These are phyloP conservation scores for Xylariaceae sp. DNA, from an alignment of 2,329 filamentous ascomycete genomes.

Conservation along the genomic window DNA sequence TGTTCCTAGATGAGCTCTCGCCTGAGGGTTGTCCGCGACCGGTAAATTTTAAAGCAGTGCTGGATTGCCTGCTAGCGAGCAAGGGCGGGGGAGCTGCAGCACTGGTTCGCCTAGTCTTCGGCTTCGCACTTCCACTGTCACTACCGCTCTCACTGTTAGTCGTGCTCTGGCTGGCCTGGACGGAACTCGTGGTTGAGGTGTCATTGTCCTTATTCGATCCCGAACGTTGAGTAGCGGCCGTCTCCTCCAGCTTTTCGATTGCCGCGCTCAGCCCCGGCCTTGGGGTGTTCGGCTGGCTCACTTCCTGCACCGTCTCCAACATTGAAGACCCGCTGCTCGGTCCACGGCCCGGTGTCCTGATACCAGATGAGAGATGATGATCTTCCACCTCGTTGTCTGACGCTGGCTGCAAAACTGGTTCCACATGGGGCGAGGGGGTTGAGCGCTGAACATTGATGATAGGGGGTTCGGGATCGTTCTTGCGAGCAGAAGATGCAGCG, in stretches of 20 bases:
- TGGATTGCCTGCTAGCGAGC: conserved; percentile 62
- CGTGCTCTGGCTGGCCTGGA: conserved; percentile 45
- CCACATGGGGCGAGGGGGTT: conserved; percentile 44
- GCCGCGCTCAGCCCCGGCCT: conserved; percentile 42
- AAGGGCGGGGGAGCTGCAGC: conserved; percentile 44
- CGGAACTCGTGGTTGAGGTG: conserved; percentile 36
- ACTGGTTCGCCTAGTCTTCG: conserved; percentile 39
- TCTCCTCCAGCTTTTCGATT: conserved; percentile 50
- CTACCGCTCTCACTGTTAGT: conserved; percentile 57
- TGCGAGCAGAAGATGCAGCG: conserved; percentile 30
- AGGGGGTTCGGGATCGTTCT: conserved; percentile 48
- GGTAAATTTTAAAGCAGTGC: conserved; percentile 59
- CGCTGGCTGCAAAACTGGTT: conserved; percentile 33
- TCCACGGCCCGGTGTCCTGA: conserved; percentile 58
- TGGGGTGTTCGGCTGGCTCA: conserved; percentile 72
- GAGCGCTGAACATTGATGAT: conserved; percentile 51
- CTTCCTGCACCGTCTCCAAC: conserved; percentile 89
- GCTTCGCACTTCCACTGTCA: conserved; percentile 57
- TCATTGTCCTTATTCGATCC: conserved; percentile 37
- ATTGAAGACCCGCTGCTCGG: conserved; percentile 57
- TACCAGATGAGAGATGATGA: conserved; percentile 44
- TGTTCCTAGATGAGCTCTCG: conserved; percentile 77
- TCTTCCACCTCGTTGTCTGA: conserved; percentile 55
- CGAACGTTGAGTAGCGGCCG: conserved; percentile 40
- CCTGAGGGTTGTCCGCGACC: conserved; percentile 61